Evolutionary conservation across 257 asterid genomes (phyloP), one percentile per base, ranked within the genome.

Genomic region (Lavandula angustifolia): DNA sequence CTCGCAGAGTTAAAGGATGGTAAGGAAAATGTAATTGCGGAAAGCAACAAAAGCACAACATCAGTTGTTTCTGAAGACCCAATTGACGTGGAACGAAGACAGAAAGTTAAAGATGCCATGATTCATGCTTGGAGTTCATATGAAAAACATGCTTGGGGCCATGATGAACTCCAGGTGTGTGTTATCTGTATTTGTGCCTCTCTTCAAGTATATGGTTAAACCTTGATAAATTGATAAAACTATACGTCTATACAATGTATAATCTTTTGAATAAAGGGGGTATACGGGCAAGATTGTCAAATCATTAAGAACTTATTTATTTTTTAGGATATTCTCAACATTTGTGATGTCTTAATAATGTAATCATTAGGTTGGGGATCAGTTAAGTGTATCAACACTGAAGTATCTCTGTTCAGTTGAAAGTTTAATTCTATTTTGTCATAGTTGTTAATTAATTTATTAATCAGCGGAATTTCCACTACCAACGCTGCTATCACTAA

Each of bases 81-180:
- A 9, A 72, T 87, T 61, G 83, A 82, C 41, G 54, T 71, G 74
- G 79, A 88, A 50, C 83, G 99, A 32, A 82, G 95, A 73, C 95
- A 80, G 72, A 88, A 77, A 79, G 95, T 94, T 70, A 94, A 79
- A 83, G 88, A 91, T 76, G 99, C 99, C 62, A 94, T 91, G 98
- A 47, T 80, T 73, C 99, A 94, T 63, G 99, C 98, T 29, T 94
- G 98, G 98, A 81, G 82, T 78, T 90, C 99, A 44, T 94, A 94
- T 72, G 99, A 87, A 80, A 94, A 82, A 73, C 88, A 90, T 82
- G 98, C 96, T 18, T 94, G 99, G 99, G 99, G 99, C 44, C 91
- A 88, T 75, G 98, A 94, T 78, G 99, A 91, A 75, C 95, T 91
- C 67, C 97, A 90, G 95, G 99, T 94, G 22, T 68, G 59, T 54